These are phyloP conservation scores for Debaryomycetaceae sp. DNA, from an alignment of 1,139 yeast genomes.

Conservation along the genomic window DNA sequence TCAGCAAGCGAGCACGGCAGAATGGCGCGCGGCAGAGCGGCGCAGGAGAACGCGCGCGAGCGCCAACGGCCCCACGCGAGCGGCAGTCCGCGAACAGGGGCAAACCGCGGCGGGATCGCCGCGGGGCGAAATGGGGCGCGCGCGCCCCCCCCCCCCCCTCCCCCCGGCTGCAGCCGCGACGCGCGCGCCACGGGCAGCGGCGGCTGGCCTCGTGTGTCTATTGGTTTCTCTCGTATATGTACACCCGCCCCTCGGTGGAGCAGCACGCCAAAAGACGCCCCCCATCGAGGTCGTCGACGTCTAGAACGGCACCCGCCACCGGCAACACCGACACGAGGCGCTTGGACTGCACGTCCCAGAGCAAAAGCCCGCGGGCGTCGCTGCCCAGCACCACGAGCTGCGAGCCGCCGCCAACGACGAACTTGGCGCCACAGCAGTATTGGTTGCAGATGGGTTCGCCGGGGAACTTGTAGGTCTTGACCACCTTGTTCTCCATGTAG, in stretches of 20 bases:
- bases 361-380: slow-evolving; percentile 52
- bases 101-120: no score
- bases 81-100: no score
- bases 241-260: slow-evolving; percentile 21
- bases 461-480: slow-evolving; percentile 57
- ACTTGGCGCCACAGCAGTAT: slow-evolving; percentile 46
- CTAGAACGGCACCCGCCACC: slow-evolving; percentile 36
- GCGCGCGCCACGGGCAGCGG: no score
- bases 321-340: slow-evolving; percentile 36
- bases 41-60: not conserved
- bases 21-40: slow-evolving; percentile 1
- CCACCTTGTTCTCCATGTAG: slow-evolving; percentile 69
- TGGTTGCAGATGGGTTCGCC: slow-evolving; percentile 34
- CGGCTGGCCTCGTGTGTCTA: no score
- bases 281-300: slow-evolving; percentile 37
- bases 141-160: no score
- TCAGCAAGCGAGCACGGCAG: not conserved
- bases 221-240: slow-evolving; percentile 20
- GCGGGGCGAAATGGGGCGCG: no score
- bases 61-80: no score
- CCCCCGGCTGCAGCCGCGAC: no score
- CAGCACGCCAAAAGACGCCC: slow-evolving; percentile 40
- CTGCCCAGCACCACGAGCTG: slow-evolving; percentile 63
- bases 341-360: slow-evolving; percentile 78
- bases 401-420: slow-evolving; percentile 28